phyloP scores from a whole-genome alignment of 2,329 filamentous ascomycete species.

The Dothideomycetes sp. region DNA sequence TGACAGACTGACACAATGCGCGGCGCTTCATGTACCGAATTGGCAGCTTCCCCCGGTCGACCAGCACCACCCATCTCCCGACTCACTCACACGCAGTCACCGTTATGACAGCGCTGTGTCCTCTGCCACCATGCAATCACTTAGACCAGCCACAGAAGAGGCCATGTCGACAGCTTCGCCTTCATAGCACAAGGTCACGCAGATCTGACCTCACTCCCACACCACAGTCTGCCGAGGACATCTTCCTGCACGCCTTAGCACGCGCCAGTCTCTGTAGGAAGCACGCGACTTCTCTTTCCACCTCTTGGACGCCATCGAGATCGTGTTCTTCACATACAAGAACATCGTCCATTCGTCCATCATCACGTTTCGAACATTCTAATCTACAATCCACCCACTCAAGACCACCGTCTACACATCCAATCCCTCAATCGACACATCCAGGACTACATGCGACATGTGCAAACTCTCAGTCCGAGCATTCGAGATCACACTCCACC shows the following conservation, averaged over 20 bases:
- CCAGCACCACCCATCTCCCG: conserved; percentile 16
- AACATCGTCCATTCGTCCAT: no score
- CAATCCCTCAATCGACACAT: no score
- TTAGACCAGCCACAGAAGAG: conserved; percentile 1
- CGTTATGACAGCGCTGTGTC: conserved; percentile 13
- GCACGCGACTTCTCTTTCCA: conserved; percentile 11
- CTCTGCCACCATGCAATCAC: conserved; percentile 1
- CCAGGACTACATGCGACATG: no score
- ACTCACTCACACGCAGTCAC: conserved; percentile 23
- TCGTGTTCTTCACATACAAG: no score
- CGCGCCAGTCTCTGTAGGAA: conserved; percentile 8
- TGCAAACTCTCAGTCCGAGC: no score
- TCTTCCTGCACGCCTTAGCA: conserved; percentile 7
- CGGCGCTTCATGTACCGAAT: conserved; percentile 53
- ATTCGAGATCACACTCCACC: background rate
- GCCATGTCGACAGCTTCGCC: conserved; percentile 3
- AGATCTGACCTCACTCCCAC: background rate
- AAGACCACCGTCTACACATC: no score
- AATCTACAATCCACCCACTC: no score
- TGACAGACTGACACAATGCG: conserved; percentile 42
- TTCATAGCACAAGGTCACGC: background rate
- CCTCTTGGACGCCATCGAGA: no score
- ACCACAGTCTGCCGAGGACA: conserved; percentile 6
- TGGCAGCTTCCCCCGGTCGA: conserved; percentile 42
- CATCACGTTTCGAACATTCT: no score